phyloP scores from a whole-genome alignment of 345 rosid species.

The Alliaria petiolata region DNA sequence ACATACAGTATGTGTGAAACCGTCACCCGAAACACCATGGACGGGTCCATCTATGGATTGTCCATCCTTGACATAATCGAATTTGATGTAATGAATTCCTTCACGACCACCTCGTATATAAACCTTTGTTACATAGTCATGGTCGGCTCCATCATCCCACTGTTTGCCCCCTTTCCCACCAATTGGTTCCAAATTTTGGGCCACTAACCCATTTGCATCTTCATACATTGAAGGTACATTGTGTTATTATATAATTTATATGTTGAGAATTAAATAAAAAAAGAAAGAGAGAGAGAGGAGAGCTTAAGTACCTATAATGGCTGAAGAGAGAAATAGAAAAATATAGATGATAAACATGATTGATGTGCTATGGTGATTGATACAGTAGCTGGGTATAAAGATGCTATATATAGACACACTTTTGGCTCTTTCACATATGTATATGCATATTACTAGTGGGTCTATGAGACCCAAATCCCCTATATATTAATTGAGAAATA shows the following conservation, averaged over 20 bases:
- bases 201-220: constrained; percentile 7
- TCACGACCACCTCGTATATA: constrained; percentile 11
- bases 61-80: neutral
- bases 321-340: neutral
- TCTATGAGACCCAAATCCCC: neutral
- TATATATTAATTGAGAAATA: no score
- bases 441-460: neutral
- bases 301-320: constrained; percentile 7
- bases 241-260: no score
- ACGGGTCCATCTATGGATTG: neutral
- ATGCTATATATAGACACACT: neutral
- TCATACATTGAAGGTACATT: no score
- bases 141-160: constrained; percentile 18
- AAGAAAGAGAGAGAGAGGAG: neutral
- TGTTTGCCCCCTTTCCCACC: constrained; percentile 12
- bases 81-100: constrained; percentile 1
- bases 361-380: neutral
- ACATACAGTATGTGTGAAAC: constrained; percentile 13
- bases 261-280: neutral
- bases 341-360: constrained; percentile 11
- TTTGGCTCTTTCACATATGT: neutral
- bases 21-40: neutral
- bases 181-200: constrained; percentile 3
- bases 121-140: constrained; percentile 5
- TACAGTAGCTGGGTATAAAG: neutral